Evolutionary conservation across 1,284 basidiomycete species (phyloP).

Genomic region (Marasmius sp.): DNA sequence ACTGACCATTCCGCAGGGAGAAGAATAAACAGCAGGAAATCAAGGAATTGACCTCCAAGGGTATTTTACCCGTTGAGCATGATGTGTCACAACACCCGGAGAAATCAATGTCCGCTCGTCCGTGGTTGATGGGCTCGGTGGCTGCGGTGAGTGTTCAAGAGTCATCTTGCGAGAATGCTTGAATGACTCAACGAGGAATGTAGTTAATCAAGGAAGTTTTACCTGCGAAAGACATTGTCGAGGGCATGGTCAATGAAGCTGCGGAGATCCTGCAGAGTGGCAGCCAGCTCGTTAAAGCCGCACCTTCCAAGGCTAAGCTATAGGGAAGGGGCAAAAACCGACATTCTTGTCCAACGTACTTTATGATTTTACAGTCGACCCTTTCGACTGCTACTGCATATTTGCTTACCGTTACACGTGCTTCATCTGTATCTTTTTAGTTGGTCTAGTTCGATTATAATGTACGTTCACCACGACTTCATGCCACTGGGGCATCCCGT

Average conservation of each 20-base stretch:
- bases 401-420: too few species aligned
- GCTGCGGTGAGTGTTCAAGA: conserved; percentile 12
- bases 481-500: too few species aligned
- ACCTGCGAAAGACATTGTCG: conserved; percentile 67
- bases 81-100: conserved; percentile 79
- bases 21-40: conserved; percentile 72
- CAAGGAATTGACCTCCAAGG: conserved; percentile 72
- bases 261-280: conserved; percentile 40
- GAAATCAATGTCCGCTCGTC: conserved; percentile 40
- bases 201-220: conserved; percentile 54
- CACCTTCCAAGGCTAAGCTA: conserved; percentile 20
- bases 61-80: conserved; percentile 70
- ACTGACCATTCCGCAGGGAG: conserved; percentile 39
- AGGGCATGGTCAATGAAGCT: conserved; percentile 64
- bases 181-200: not conserved
- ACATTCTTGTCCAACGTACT: too few species aligned
- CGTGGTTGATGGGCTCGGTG: conserved; percentile 20
- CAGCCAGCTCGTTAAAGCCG: conserved; percentile 35
- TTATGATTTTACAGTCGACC: too few species aligned
- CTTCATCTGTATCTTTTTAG: too few species aligned
- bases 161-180: not conserved
- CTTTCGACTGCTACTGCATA: too few species aligned
- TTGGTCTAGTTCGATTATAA: too few species aligned
- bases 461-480: too few species aligned
- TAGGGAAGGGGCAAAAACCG: not conserved